Conservation (phyloP, 225 moss, liverwort and hornwort genomes). For the Antitrichia curtipendula region DNA sequence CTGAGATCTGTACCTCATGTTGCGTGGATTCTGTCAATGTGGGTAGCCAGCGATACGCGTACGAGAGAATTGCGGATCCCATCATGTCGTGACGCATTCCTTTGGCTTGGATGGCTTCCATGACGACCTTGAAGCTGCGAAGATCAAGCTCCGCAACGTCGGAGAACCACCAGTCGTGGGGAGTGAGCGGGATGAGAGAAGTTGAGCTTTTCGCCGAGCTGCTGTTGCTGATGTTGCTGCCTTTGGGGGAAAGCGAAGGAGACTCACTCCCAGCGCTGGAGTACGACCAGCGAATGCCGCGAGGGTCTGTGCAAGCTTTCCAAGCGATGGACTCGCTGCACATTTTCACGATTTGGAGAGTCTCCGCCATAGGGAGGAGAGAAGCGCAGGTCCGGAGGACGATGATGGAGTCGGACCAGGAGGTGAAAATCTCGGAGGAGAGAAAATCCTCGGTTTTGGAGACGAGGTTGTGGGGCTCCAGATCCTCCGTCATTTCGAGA, state of each 20-base stretch:
- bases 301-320: slow-evolving; percentile 88
- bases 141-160: slow-evolving; percentile 58
- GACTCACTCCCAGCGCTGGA: slow-evolving; percentile 44
- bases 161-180: slow-evolving; percentile 84
- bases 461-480: slow-evolving; percentile 66
- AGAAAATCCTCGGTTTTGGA: slow-evolving; percentile 67
- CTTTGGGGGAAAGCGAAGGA: slow-evolving; percentile 25
- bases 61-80: slow-evolving; percentile 57
- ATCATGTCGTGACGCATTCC: slow-evolving; percentile 85
- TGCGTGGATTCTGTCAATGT: neutral
- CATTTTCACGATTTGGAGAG: slow-evolving; percentile 71
- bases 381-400: slow-evolving; percentile 62
- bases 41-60: slow-evolving; percentile 65
- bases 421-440: slow-evolving; percentile 63
- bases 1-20: neutral
- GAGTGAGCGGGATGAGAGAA: neutral
- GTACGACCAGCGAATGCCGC: slow-evolving; percentile 84
- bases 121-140: slow-evolving; percentile 51
- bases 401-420: slow-evolving; percentile 75
- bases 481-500: slow-evolving; percentile 77
- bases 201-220: slow-evolving; percentile 10
- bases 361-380: slow-evolving; percentile 55
- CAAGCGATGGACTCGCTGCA: slow-evolving; percentile 85
- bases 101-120: slow-evolving; percentile 67
- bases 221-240: neutral